Percentiles rank a stretch among this genome's conserved stretches.
Conservation (phyloP, 768 basidiomycete genomes). For the Tremella mesenterica region DNA sequence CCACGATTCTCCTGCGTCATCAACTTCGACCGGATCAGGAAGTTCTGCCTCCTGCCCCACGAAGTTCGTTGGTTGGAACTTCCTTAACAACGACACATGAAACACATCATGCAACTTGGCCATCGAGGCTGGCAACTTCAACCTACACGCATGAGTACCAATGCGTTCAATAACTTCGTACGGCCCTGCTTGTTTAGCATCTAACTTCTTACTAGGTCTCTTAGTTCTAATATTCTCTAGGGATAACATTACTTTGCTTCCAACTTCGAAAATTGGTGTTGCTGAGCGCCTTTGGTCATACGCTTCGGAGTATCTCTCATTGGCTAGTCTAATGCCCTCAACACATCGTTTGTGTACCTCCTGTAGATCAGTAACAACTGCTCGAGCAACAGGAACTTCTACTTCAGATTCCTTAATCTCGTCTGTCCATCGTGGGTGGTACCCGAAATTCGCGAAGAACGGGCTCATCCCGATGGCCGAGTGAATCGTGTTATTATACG, state of each 20-base stretch:
- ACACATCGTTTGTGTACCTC: not conserved
- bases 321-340: not conserved
- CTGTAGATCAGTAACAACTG: not conserved
- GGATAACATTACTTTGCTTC: not conserved
- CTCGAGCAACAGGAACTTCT: not conserved
- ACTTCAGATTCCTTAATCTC: not conserved
- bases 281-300: not conserved
- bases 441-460: not conserved
- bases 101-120: conserved; percentile 1
- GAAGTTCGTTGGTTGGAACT: not conserved
- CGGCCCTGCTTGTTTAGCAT: not conserved
- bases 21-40: too few relatives aligned
- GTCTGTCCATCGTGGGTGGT: not conserved
- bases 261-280: not conserved
- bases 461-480: not conserved
- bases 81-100: not conserved
- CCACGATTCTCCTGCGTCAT: too few relatives aligned
- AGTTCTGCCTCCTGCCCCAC: not conserved
- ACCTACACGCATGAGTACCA: not conserved
- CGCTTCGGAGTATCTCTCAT: not conserved
- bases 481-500: not conserved
- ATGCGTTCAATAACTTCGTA: not conserved
- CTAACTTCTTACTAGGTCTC: not conserved
- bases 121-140: not conserved
- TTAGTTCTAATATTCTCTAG: not conserved